phyloP scores from a whole-genome alignment of 2,329 filamentous ascomycete species.

The Pseudopithomyces chartarum region DNA sequence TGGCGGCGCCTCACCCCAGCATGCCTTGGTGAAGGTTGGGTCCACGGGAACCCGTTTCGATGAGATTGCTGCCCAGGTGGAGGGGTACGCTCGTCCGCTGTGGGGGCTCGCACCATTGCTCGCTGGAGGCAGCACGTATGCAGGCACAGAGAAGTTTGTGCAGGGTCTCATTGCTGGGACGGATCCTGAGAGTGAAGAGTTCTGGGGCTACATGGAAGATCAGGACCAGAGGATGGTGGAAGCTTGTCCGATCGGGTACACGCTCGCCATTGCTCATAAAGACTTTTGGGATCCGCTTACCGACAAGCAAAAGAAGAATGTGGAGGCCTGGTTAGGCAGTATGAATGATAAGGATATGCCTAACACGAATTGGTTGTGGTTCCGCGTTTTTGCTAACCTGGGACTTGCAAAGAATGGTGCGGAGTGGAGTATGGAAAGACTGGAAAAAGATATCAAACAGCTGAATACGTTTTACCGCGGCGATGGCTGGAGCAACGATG shows the following conservation, averaged over 20 bases:
- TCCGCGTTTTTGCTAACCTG: conserved; percentile 81
- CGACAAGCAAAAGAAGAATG: conserved; percentile 65
- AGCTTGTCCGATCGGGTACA: conserved; percentile 78
- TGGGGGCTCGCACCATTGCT: conserved; percentile 76
- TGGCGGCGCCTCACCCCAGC: conserved; percentile 71
- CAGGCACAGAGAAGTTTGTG: conserved; percentile 68
- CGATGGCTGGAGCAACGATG: conserved; percentile 82
- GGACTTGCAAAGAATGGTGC: conserved; percentile 77
- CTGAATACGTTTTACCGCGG: conserved; percentile 83
- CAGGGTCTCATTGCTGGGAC: conserved; percentile 73
- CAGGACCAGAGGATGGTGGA: conserved; percentile 85
- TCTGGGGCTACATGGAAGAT: conserved; percentile 77
- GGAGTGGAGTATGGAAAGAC: conserved; percentile 69
- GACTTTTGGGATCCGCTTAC: conserved; percentile 70
- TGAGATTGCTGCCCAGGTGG: conserved; percentile 75
- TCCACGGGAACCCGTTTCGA: conserved; percentile 78
- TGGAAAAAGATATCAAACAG: conserved; percentile 77
- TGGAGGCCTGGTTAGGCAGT: conserved; percentile 74
- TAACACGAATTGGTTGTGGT: conserved; percentile 79
- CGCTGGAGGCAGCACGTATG: conserved; percentile 69
- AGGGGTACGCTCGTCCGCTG: conserved; percentile 75
- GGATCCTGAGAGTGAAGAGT: conserved; percentile 71
- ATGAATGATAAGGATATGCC: conserved; percentile 77
- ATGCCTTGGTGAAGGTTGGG: conserved; percentile 70
- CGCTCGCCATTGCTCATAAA: conserved; percentile 69